Percentiles rank a stretch among this genome's conserved stretches.
Evolutionary conservation across 1,139 yeast species (phyloP).

Genomic region (Taphrina populina): DNA sequence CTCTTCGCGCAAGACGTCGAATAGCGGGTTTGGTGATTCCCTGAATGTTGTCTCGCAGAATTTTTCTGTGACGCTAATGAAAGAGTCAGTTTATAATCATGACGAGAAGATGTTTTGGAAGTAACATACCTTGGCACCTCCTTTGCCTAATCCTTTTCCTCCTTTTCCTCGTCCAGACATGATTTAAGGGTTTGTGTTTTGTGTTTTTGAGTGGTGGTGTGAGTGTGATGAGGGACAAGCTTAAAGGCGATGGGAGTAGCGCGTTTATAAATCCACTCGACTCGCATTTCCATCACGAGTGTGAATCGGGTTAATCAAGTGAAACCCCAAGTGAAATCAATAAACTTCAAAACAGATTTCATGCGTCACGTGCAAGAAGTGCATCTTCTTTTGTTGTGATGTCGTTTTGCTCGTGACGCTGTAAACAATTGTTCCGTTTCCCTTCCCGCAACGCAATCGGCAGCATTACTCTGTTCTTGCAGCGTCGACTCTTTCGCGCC

Average conservation of each 20-base stretch:
- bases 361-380: no score
- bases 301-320: neutral
- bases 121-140: constrained; percentile 39
- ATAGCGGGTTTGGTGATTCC: constrained; percentile 99
- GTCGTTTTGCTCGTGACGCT: no score
- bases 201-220: constrained; percentile 5
- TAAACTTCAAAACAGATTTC: constrained; percentile 15
- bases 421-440: no score
- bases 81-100: constrained; percentile 9
- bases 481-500: no score
- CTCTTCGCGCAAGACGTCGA: constrained; percentile 99
- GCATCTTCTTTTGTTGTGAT: no score
- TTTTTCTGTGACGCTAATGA: constrained; percentile 98
- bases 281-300: constrained; percentile 16
- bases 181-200: constrained; percentile 1
- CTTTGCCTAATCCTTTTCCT: constrained; percentile 98
- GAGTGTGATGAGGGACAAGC: neutral
- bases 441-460: no score
- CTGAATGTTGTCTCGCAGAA: constrained; percentile 98
- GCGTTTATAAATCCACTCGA: constrained; percentile 6
- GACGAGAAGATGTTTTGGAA: no score
- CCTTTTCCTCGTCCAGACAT: constrained; percentile 67
- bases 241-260: neutral
- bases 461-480: no score
- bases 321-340: constrained; percentile 9